Conservation (phyloP, 768 basidiomycete species). For the Mycena alexandri region DNA sequence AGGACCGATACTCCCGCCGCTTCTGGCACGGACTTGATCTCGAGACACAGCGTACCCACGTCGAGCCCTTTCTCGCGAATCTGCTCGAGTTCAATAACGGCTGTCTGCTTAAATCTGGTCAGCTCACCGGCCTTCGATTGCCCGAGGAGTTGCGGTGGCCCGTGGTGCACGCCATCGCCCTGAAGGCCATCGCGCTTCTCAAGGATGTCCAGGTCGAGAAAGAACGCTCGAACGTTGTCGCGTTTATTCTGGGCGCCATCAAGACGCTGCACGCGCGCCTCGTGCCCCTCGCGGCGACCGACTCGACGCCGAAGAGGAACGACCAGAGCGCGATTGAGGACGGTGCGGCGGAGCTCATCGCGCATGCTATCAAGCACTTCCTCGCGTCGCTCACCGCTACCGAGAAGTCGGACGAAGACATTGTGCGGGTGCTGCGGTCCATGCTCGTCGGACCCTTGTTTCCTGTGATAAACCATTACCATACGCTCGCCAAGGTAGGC, state of each 20-base stretch:
- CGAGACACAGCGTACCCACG: conserved; percentile 29
- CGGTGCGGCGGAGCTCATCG: conserved; percentile 27
- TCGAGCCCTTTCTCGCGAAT: conserved; percentile 35
- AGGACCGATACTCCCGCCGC: conserved; percentile 2
- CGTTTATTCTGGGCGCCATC: conserved; percentile 34
- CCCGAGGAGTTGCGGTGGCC: conserved; percentile 33
- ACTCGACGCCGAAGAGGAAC: conserved; percentile 16
- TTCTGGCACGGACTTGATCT: conserved; percentile 37
- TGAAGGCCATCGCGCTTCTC: conserved; percentile 32
- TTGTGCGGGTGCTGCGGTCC: conserved; percentile 27
- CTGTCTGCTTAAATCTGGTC: conserved; percentile 33
- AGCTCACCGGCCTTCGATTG: conserved; percentile 22
- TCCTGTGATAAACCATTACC: conserved; percentile 30
- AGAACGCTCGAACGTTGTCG: conserved; percentile 30
- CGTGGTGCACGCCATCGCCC: conserved; percentile 29
- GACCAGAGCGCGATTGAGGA: conserved; percentile 29
- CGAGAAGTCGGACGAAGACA: conserved; percentile 33
- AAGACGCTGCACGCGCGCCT: conserved; percentile 29
- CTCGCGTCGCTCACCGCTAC: conserved; percentile 28
- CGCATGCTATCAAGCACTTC: conserved; percentile 28
- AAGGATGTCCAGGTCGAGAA: conserved; percentile 3
- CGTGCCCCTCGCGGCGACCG: conserved; percentile 26
- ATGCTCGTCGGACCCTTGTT: conserved; percentile 18
- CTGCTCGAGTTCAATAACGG: conserved; percentile 31
- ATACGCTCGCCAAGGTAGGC: conserved; percentile 27